Evolutionary conservation across 441 rosid species (phyloP).

Genomic region (Euphorbia corollata): DNA sequence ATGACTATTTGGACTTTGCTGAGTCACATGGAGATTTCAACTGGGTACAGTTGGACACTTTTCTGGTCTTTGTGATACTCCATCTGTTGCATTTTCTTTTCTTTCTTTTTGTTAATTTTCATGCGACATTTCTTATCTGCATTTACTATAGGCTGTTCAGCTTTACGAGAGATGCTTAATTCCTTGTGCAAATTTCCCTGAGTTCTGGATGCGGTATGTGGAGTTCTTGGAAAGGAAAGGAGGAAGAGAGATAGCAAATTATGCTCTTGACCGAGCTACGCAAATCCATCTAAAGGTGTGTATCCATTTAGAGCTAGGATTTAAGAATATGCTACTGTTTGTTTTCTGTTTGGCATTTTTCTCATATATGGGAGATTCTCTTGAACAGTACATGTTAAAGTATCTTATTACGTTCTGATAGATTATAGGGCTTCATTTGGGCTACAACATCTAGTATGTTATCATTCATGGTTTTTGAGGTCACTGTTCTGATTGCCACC

Average conservation of each 20-base stretch:
- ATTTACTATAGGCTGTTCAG: slow-evolving; percentile 55
- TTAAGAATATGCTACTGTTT: not conserved
- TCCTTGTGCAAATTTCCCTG: slow-evolving; percentile 76
- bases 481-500: not conserved
- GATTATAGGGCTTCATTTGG: not conserved
- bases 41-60: slow-evolving; percentile 51
- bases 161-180: slow-evolving; percentile 87
- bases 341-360: not conserved
- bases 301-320: slow-evolving; percentile 3
- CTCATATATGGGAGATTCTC: not conserved
- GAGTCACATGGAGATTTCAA: slow-evolving; percentile 75
- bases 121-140: slow-evolving; percentile 11
- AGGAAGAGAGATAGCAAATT: slow-evolving; percentile 81
- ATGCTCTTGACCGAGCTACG: slow-evolving; percentile 67
- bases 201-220: slow-evolving; percentile 89
- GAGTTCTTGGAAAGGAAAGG: slow-evolving; percentile 78
- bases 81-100: not conserved
- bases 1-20: slow-evolving; percentile 67
- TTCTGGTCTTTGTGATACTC: slow-evolving; percentile 19
- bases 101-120: not conserved
- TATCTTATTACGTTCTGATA: not conserved
- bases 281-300: slow-evolving; percentile 64
- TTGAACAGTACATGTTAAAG: not conserved
- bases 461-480: not conserved
- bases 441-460: not conserved